Conservation (phyloP, 108 stramenopile species). For the Pseudonitzschia multistriata region DNA sequence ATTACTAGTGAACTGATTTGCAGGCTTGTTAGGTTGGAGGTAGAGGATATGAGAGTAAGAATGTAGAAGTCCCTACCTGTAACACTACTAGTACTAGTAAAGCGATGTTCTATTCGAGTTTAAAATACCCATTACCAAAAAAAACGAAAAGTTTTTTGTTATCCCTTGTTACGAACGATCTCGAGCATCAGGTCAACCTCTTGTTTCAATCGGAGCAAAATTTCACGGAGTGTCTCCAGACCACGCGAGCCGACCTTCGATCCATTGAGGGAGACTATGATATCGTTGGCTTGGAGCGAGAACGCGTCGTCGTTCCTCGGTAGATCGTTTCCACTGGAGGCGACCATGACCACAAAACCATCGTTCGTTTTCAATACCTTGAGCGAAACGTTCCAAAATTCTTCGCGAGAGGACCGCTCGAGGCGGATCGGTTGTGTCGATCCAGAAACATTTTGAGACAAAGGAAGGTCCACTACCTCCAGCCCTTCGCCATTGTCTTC, state of each 20-base stretch:
- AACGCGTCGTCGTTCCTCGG: not conserved
- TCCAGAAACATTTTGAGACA: slow-evolving; percentile 14
- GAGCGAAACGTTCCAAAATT: slow-evolving; percentile 21
- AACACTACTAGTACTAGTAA: too few species aligned
- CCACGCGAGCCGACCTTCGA: slow-evolving; percentile 13
- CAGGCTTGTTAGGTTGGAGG: too few species aligned
- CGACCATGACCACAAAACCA: slow-evolving; percentile 3
- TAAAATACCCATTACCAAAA: too few species aligned
- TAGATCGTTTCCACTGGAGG: not conserved
- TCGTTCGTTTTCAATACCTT: not conserved
- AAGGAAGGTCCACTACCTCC: slow-evolving; percentile 22
- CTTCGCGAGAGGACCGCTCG: slow-evolving; percentile 9
- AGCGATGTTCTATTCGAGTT: too few species aligned
- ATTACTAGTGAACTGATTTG: too few species aligned
- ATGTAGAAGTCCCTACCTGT: too few species aligned
- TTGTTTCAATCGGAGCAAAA: slow-evolving; percentile 24
- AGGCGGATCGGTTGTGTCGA: slow-evolving; percentile 9
- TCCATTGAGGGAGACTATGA: slow-evolving; percentile 28
- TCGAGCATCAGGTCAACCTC: slow-evolving; percentile 16
- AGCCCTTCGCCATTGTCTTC: not conserved
- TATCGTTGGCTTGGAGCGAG: slow-evolving; percentile 5
- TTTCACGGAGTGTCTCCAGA: slow-evolving; percentile 14
- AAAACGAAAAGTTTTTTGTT: too few species aligned
- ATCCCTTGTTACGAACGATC: not conserved
- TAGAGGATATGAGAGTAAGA: too few species aligned